Evolutionary conservation across 2,329 filamentous ascomycete genomes (phyloP).

Genomic region (Sporothrix luriei): DNA sequence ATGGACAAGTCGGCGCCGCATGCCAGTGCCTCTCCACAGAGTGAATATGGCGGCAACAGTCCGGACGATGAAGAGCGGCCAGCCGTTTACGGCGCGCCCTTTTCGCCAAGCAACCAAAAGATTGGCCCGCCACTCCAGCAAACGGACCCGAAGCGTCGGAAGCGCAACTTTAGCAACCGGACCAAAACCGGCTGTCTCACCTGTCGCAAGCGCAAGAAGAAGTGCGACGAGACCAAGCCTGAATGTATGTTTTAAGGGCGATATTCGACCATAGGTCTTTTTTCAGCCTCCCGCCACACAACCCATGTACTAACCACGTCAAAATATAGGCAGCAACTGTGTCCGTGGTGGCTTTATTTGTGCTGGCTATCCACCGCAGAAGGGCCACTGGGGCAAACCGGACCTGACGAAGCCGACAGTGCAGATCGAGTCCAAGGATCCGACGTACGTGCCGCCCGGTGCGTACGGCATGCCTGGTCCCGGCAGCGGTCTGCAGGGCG

Average conservation of each 20-base stretch:
- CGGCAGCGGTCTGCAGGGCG: slow-evolving; percentile 35
- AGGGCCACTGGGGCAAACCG: slow-evolving; percentile 76
- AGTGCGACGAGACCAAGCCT: slow-evolving; percentile 92
- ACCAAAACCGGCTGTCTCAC: slow-evolving; percentile 96
- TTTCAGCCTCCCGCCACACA: neutral
- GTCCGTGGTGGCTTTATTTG: slow-evolving; percentile 86
- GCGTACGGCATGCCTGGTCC: slow-evolving; percentile 59
- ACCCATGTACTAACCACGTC: neutral
- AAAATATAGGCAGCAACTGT: slow-evolving; percentile 75
- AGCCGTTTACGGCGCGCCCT: slow-evolving; percentile 49
- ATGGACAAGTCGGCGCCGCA: slow-evolving; percentile 30
- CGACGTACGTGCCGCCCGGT: slow-evolving; percentile 62
- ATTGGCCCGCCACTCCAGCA: slow-evolving; percentile 52
- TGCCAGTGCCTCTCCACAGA: slow-evolving; percentile 50
- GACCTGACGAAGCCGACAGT: slow-evolving; percentile 68
- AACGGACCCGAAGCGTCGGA: slow-evolving; percentile 68
- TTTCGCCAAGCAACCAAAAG: slow-evolving; percentile 51
- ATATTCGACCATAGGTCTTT: neutral
- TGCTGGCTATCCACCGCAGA: slow-evolving; percentile 83
- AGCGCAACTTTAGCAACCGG: slow-evolving; percentile 86
- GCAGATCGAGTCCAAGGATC: slow-evolving; percentile 82
- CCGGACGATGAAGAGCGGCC: slow-evolving; percentile 57
- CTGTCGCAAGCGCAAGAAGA: slow-evolving; percentile 91
- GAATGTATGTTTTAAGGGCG: slow-evolving; percentile 66
- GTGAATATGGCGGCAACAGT: slow-evolving; percentile 57